phyloP scores from a whole-genome alignment of 331 rosid species.

The Dryas integrifolia region DNA sequence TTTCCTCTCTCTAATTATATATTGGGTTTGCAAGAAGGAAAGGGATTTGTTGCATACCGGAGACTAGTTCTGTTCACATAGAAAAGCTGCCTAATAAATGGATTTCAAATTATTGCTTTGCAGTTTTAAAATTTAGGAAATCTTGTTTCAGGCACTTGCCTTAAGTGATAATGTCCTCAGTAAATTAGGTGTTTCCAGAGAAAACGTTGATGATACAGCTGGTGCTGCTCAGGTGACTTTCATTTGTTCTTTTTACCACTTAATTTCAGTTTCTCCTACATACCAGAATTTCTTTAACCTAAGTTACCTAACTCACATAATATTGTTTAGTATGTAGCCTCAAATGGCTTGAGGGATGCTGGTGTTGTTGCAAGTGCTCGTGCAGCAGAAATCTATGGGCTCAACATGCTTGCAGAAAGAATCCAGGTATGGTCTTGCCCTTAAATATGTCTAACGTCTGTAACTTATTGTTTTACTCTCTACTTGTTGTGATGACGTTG shows the following conservation, averaged over 20 bases:
- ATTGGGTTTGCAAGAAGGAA: slow-evolving; percentile 14
- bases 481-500: too few species aligned
- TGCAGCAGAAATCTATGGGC: slow-evolving; percentile 82
- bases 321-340: slow-evolving; percentile 32
- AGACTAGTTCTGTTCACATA: too few species aligned
- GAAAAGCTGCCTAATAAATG: too few species aligned
- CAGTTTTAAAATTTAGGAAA: too few species aligned
- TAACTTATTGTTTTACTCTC: too few species aligned
- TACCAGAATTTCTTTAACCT: slow-evolving; percentile 3
- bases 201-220: slow-evolving; percentile 65
- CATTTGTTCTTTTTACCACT: slow-evolving; percentile 14
- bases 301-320: background rate
- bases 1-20: slow-evolving; percentile 18
- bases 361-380: slow-evolving; percentile 89
- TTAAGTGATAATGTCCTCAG: slow-evolving; percentile 64
- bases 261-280: too few species aligned
- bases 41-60: too few species aligned
- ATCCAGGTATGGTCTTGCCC: slow-evolving; percentile 45
- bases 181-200: slow-evolving; percentile 47
- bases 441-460: too few species aligned
- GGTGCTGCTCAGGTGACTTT: slow-evolving; percentile 73
- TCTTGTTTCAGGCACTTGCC: slow-evolving; percentile 61
- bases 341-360: slow-evolving; percentile 45
- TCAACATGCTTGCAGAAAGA: slow-evolving; percentile 60
- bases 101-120: too few species aligned